Evolutionary conservation across 1,139 yeast species (phyloP).

Genomic region (Suhomyces anneliseae): DNA sequence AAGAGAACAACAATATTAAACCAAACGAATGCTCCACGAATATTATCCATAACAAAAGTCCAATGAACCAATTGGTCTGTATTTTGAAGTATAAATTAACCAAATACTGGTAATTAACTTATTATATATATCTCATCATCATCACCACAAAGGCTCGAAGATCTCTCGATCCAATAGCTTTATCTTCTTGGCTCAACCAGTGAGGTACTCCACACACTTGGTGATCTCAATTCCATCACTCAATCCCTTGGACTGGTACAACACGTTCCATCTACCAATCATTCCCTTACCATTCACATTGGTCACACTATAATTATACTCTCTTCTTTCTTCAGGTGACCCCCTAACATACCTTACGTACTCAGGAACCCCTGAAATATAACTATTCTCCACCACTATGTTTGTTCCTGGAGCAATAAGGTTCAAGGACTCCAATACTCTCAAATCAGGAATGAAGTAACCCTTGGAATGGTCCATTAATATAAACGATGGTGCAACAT

Average conservation of each 20-base stretch:
- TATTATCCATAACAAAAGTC: not conserved
- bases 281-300: conserved; percentile 32
- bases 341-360: conserved; percentile 40
- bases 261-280: conserved; percentile 46
- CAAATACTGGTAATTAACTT: no score
- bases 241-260: conserved; percentile 31
- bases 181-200: not conserved
- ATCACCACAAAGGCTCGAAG: no score
- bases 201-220: conserved; percentile 7
- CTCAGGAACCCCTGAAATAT: conserved; percentile 40
- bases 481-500: conserved; percentile 30
- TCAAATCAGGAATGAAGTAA: conserved; percentile 42
- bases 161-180: no score
- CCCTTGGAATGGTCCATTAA: conserved; percentile 46
- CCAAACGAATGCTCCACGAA: no score
- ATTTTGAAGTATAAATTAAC: no score
- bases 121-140: no score
- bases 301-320: conserved; percentile 22
- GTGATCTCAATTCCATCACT: conserved; percentile 36
- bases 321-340: conserved; percentile 38
- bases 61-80: not conserved
- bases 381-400: conserved; percentile 42
- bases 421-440: conserved; percentile 42
- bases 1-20: no score
- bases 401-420: conserved; percentile 42